These are phyloP conservation scores for Ulota crispa DNA, from an alignment of 225 moss, liverwort and hornwort species.

Conservation along the genomic window DNA sequence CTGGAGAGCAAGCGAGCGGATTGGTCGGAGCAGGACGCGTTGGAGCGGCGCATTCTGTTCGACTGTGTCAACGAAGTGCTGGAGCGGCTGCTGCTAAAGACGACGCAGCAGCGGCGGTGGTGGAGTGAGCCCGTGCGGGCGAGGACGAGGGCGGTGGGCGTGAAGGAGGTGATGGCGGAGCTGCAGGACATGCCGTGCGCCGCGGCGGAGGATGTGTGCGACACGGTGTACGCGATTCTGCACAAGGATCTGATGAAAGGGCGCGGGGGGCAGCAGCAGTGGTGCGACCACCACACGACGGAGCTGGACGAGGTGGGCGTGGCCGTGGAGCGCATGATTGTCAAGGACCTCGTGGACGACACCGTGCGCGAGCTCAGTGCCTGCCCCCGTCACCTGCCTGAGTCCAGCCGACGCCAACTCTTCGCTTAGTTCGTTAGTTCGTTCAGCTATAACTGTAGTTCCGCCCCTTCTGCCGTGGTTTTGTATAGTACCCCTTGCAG, in stretches of 20 bases:
- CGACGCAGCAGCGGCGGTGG: background rate
- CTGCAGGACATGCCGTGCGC: constrained; percentile 58
- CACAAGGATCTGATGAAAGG: constrained; percentile 67
- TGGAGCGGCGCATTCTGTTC: constrained; percentile 49
- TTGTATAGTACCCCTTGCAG: too few species aligned
- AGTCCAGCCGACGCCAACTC: constrained; percentile 45
- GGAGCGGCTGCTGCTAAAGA: constrained; percentile 24
- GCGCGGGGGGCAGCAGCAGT: constrained; percentile 18
- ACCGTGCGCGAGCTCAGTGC: constrained; percentile 47
- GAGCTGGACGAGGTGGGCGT: constrained; percentile 66
- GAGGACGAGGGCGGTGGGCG: constrained; percentile 52
- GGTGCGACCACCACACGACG: constrained; percentile 12
- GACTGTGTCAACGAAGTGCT: constrained; percentile 56
- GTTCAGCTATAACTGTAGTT: too few species aligned
- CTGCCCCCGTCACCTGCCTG: constrained; percentile 4
- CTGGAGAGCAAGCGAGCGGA: constrained; percentile 34
- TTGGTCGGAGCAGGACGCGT: background rate
- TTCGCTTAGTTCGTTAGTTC: constrained; percentile 21
- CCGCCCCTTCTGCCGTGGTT: too few species aligned
- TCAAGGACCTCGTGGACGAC: constrained; percentile 82
- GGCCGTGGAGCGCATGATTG: constrained; percentile 79
- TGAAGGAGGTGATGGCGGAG: constrained; percentile 61
- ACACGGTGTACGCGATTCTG: constrained; percentile 69
- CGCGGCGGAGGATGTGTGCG: constrained; percentile 65
- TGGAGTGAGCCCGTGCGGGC: constrained; percentile 30